Base-by-base conservation (phyloP, 2,329 filamentous ascomycete genomes). In the Claviceps quebecensis region DNA sequence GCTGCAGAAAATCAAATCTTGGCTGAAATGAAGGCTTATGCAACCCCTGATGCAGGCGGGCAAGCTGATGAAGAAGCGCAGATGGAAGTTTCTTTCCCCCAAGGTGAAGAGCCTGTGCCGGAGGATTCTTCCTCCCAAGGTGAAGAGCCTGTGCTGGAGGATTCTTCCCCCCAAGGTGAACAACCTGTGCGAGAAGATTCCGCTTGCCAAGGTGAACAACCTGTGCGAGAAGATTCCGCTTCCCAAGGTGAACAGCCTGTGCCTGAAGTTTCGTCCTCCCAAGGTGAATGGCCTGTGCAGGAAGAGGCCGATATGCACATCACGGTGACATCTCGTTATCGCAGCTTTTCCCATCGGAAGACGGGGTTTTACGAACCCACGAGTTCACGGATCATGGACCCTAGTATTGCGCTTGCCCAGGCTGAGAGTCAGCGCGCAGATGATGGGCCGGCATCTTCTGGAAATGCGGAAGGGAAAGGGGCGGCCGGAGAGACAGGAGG, bases 361-460 rank as follows among this genome's bases (percentile, higher is more conserved):
- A 58, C 50, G 16, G 55, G 54, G 55, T 60, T 60, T 23, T 56
- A 53, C 19, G 61, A 60, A 16, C 53, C 54, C 4, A 52, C 48
- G 52, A 56, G 59, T 38, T 55, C 56, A 36, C 52, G 54, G 22
- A 53, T 52, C n/a, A 50, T 52, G 9, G 64, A 67, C 48, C 62
- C 64, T 4, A 65, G 63, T 47, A 49, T 64, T n/a, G 52, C 54
- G 34, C 54, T 67, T 43, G 62, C 62, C 36, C 62, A 49, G 36
- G 49, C 50, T 16, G 37, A 34, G 11, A 38, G 38, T 26, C 16
- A 43, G 8, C 17, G 36, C 38, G 26, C 29, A 19, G 34, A 41
- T 26, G 7, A 7, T 38, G 50, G 2, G 37, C 26, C 16, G 22
- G 34, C 19, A 26, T 29, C 29, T 14, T 2, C 48, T 3, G 9